Conservation (phyloP, 257 asterid species). For the Solanum lycopersicoides region DNA sequence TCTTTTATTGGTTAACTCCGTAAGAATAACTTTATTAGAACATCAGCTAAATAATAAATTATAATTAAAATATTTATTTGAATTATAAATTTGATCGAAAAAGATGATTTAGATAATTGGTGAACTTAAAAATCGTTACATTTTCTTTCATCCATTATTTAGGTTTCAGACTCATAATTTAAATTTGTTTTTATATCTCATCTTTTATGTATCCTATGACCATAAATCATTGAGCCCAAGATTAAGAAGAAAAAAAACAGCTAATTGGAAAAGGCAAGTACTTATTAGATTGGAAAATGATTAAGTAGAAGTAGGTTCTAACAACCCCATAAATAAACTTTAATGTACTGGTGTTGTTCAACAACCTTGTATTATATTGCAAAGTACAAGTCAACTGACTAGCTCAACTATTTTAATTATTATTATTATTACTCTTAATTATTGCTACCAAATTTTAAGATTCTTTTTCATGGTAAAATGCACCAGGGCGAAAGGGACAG, state of each 20-base stretch:
- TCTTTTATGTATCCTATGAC: not conserved
- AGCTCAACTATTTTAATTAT: not conserved
- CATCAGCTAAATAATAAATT: not conserved
- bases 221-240: not conserved
- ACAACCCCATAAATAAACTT: not conserved
- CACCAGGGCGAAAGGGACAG: not conserved
- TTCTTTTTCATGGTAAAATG: not conserved
- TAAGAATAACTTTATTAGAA: not conserved
- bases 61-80: not conserved
- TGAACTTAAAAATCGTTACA: not conserved
- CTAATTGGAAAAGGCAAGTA: not conserved
- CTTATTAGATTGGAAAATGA: not conserved
- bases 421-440: not conserved
- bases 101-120: not conserved
- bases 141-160: too few species aligned
- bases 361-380: not conserved
- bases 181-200: not conserved
- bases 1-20: not conserved
- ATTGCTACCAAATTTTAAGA: not conserved
- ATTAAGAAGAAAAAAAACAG: not conserved
- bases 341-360: not conserved
- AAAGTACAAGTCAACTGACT: not conserved
- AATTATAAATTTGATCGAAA: not conserved
- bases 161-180: not conserved
- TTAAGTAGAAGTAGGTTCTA: not conserved